phyloP scores from a whole-genome alignment of 1,284 basidiomycete species.

The Ustilago shanxiensis region DNA sequence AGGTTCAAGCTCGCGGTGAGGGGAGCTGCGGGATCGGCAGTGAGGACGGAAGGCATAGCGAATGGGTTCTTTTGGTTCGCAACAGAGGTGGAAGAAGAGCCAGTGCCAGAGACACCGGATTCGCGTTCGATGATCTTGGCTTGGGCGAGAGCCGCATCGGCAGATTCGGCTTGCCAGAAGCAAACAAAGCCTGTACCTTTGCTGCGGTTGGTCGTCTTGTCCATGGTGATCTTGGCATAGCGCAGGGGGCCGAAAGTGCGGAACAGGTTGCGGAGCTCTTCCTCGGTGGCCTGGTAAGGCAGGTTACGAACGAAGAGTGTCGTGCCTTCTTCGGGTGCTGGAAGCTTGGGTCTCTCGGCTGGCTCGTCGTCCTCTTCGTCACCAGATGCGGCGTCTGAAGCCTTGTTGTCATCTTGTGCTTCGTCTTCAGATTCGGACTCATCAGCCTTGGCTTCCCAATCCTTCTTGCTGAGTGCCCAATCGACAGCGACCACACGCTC shows the following conservation, averaged over 20 bases:
- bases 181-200: slow-evolving; percentile 96
- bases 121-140: slow-evolving; percentile 72
- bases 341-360: slow-evolving; percentile 60
- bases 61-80: slow-evolving; percentile 62
- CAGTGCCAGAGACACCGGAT: slow-evolving; percentile 35
- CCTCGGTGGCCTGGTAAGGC: slow-evolving; percentile 80
- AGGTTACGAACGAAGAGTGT: slow-evolving; percentile 96
- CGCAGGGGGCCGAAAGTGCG: slow-evolving; percentile 86
- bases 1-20: slow-evolving; percentile 86
- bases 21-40: slow-evolving; percentile 91
- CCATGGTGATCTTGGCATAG: slow-evolving; percentile 92
- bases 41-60: slow-evolving; percentile 71
- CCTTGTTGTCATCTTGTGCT: slow-evolving; percentile 49
- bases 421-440: slow-evolving; percentile 72
- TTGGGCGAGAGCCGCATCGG: slow-evolving; percentile 85
- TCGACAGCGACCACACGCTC: slow-evolving; percentile 90
- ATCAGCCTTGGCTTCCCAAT: slow-evolving; percentile 81
- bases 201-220: slow-evolving; percentile 84
- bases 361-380: slow-evolving; percentile 64
- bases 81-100: slow-evolving; percentile 14
- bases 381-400: slow-evolving; percentile 64
- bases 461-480: slow-evolving; percentile 94
- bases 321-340: slow-evolving; percentile 75
- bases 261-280: slow-evolving; percentile 66
- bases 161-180: slow-evolving; percentile 94